Base-by-base conservation (phyloP, 2,329 filamentous ascomycete species). In the Arthrobotrys entomopaga region DNA sequence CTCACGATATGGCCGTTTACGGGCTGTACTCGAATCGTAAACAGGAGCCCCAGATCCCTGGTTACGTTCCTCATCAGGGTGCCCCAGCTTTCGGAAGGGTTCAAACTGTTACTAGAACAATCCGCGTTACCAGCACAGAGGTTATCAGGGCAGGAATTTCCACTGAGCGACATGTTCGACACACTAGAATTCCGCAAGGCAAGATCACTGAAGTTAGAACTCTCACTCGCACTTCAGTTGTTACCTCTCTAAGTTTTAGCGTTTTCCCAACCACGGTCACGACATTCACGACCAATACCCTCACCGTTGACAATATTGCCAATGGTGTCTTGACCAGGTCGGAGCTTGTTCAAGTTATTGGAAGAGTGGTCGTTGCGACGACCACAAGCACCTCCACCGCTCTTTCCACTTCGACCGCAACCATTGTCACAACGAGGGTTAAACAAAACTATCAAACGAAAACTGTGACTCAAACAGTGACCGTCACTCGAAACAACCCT, bases 11-110 rank as follows among this genome's bases (percentile, higher is more conserved):
- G 22, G 49, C 63, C 11, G 70, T 67, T 1, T 74, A 74, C 26
- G 70, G 70, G 0, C 5, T 74, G n/a, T 74, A 74, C 26, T 58
- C 70, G n/a, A 64, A 74, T 26, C 19, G 20, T 20, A 42, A 57
- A 19, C 69, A 73, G 24, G 53, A 57, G 22, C 53, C 53, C 15
- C 16, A 56, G 11, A 22, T 60, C 1, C n/a, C 43, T 7, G 50
- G 16, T 2, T 19, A 19, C 20, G 3, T 19, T 16, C 15, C 42
- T n/a, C 20, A 50, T 20, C 46, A 20, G 10, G 46, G n/a, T 20
- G 29, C 19, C 8, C 7, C n/a, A 24, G 49, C 26, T 13, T 40
- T 8, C n/a, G 15, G 16, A 13, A 46, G 24, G 3, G 48, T 50
- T 20, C 19, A 22, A n/a, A 22, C 16, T n/a, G 24, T 61, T 22